Base-by-base conservation (phyloP, 2,329 filamentous ascomycete genomes). In the Arthrobotrys megalospora region DNA sequence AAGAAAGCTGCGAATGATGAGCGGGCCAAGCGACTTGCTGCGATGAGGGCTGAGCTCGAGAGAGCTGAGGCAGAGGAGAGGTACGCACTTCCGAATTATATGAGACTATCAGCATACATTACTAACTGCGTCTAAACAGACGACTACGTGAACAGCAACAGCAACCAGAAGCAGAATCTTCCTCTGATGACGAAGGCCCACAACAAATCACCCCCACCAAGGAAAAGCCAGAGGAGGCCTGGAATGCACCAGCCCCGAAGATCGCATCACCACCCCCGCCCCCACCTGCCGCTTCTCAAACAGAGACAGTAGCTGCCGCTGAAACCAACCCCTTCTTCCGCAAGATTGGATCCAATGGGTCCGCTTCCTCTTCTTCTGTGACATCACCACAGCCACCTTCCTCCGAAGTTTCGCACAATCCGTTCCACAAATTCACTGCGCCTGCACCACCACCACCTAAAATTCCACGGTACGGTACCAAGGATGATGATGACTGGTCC, bases 271-370 rank as follows among this genome's bases (percentile, higher is more conserved):
- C 82, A n/a, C 78, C 83, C 19, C 80, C 81, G 19, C 80, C 81
- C 89, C 89, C 4, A 87, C 90, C 5, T 87, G 90, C 82, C 88
- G 87, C 4, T 11, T 16, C 52, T 12, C 45, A 53, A 41, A 55
- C 70, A 28, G 24, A 67, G 63, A 69, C 86, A 82, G 81, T 83
- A 34, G 67, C 88, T 38, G 88, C 91, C 55, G 88, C 89, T 24
- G 94, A 93, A n/a, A 98, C 93, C 8, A 99, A 99, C 52, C 96
- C 96, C 3, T 99, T 98, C 90, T 93, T 97, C 84, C 92, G 94
- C 71, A 76, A 92, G 4, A 89, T 92, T 81, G 88, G 93, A 19
- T 85, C 85, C 75, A 87, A 87, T 83, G 72, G 72, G 6, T 76
- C 72, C 0, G 48, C 64, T 41, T 70, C 72, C 12, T 69, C 72